Evolutionary conservation across 2,329 filamentous ascomycete genomes (phyloP).

Genomic region (Fusarium sp.): DNA sequence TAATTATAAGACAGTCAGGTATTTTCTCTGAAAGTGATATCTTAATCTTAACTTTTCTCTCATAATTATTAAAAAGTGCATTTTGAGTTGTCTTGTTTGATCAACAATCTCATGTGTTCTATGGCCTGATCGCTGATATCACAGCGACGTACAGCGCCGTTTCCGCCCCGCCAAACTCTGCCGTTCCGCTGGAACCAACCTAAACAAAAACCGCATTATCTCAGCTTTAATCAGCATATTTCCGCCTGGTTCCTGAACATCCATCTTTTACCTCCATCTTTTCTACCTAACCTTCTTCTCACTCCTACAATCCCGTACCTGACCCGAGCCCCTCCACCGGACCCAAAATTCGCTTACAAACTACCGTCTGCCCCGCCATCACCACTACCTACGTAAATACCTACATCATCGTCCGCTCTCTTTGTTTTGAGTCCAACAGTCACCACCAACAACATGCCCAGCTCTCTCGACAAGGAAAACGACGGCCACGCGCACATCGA

Average conservation of each 20-base stretch:
- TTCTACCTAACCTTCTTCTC: neutral
- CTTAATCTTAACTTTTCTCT: neutral
- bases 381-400: conserved; percentile 11
- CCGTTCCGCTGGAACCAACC: conserved; percentile 28
- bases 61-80: neutral
- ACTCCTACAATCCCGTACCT: neutral
- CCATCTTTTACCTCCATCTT: neutral
- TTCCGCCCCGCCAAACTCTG: conserved; percentile 27
- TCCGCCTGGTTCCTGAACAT: conserved; percentile 15
- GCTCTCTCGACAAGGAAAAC: conserved; percentile 56
- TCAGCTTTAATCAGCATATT: conserved; percentile 27
- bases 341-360: conserved; percentile 30
- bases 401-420: conserved; percentile 34
- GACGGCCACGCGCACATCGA: conserved; percentile 64
- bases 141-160: conserved; percentile 20
- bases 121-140: conserved; percentile 38
- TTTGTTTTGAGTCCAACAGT: conserved; percentile 17
- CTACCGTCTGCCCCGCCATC: conserved; percentile 37
- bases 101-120: conserved; percentile 4
- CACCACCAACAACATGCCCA: conserved; percentile 56
- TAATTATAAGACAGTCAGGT: neutral
- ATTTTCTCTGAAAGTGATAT: neutral
- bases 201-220: conserved; percentile 16
- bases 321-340: neutral
- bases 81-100: neutral